Evolutionary conservation across 495 filamentous ascomycete genomes (phyloP).

Genomic region (Penicillium paxilli): DNA sequence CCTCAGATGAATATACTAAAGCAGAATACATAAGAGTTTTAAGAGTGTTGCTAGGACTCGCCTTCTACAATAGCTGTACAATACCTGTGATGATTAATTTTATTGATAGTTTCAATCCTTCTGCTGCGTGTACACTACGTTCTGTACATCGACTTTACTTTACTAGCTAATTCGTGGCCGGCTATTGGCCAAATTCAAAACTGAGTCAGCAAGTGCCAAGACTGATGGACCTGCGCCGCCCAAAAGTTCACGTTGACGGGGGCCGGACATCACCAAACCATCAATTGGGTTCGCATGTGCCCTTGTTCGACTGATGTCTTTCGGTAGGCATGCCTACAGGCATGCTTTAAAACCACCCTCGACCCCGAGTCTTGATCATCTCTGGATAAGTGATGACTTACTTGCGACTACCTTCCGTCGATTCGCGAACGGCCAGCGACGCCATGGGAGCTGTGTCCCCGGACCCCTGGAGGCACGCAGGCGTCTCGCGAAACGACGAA

Average conservation of each 20-base stretch:
- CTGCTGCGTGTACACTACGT: not conserved
- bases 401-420: slow-evolving; percentile 50
- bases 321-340: slow-evolving; percentile 46
- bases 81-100: too few species aligned
- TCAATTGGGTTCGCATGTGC: slow-evolving; percentile 30
- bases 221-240: slow-evolving; percentile 1
- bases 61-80: too few species aligned
- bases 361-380: slow-evolving; percentile 31
- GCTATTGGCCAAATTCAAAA: not conserved
- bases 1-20: too few species aligned
- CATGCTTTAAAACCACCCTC: slow-evolving; percentile 36
- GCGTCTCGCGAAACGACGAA: slow-evolving; percentile 50
- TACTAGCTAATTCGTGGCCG: not conserved
- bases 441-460: slow-evolving; percentile 56
- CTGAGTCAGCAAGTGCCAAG: slow-evolving; percentile 17
- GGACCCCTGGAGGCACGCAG: slow-evolving; percentile 60
- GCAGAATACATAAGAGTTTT: too few species aligned
- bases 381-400: slow-evolving; percentile 58
- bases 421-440: slow-evolving; percentile 44
- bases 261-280: slow-evolving; percentile 3
- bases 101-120: not conserved
- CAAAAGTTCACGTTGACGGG: slow-evolving; percentile 8
- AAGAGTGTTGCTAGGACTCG: too few species aligned
- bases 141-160: not conserved
- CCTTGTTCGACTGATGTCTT: slow-evolving; percentile 36